phyloP scores from a whole-genome alignment of 2,329 filamentous ascomycete genomes.

The Aureobasidium uvarum region DNA sequence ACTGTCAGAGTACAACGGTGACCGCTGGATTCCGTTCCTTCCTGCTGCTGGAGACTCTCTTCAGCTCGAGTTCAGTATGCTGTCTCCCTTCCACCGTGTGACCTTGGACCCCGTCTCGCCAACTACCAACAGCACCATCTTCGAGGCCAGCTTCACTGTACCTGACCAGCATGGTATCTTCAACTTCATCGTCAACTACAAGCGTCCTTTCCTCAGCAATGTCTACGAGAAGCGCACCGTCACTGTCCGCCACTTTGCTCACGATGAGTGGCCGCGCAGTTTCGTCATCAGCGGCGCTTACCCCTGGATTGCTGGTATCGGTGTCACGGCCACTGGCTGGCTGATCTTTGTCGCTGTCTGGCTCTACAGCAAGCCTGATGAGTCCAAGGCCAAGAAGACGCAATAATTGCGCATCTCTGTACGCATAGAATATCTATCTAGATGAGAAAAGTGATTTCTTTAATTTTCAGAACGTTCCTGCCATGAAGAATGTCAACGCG shows the following conservation, averaged over 20 bases:
- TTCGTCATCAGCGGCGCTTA: conserved; percentile 87
- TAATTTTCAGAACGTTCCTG: neutral
- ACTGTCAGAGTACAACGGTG: conserved; percentile 76
- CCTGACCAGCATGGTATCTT: conserved; percentile 99
- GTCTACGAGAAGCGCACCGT: conserved; percentile 94
- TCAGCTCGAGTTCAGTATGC: conserved; percentile 98
- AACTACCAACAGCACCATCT: conserved; percentile 69
- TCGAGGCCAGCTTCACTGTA: conserved; percentile 70
- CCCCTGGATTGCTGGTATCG: conserved; percentile 91
- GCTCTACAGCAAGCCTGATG: conserved; percentile 69
- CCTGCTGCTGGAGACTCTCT: conserved; percentile 68
- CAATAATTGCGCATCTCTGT: conserved; percentile 23
- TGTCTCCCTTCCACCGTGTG: conserved; percentile 93
- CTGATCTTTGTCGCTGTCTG: conserved; percentile 81
- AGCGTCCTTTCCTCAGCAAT: conserved; percentile 84
- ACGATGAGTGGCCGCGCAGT: conserved; percentile 93
- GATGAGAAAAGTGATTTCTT: conserved; percentile 21
- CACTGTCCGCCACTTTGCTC: conserved; percentile 92
- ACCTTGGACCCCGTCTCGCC: conserved; percentile 60
- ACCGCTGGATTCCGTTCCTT: conserved; percentile 71
- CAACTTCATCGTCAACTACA: conserved; percentile 97
- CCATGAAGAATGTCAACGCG: neutral
- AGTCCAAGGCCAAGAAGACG: conserved; percentile 45
- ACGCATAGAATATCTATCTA: conserved; percentile 21
- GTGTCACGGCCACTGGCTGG: conserved; percentile 79